Evolutionary conservation across 73 alveolate genomes (phyloP).

Genomic region (Tetrahymena malaccensis): DNA sequence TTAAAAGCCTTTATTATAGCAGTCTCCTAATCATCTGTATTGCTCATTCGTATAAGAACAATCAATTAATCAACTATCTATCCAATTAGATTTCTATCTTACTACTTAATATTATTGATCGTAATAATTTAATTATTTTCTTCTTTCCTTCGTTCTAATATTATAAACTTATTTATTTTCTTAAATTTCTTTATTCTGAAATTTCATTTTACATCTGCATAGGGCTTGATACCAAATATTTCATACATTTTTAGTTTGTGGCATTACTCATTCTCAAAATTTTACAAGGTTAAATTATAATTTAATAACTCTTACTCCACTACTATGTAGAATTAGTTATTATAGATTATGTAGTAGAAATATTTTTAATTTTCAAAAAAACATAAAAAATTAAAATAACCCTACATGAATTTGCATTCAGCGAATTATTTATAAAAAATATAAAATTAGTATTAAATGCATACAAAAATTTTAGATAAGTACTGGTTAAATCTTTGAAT

Average conservation of each 20-base stretch:
- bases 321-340: background rate
- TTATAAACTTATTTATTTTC: background rate
- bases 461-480: too few species aligned
- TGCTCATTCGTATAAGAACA: background rate
- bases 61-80: background rate
- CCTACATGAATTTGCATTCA: too few species aligned
- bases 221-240: background rate
- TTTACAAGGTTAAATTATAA: background rate
- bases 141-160: background rate
- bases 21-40: background rate
- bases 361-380: too few species aligned
- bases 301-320: background rate
- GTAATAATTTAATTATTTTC: background rate
- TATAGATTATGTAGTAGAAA: background rate
- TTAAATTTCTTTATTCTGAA: background rate
- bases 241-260: background rate
- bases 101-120: background rate
- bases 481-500: background rate
- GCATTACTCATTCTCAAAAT: background rate
- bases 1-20: background rate
- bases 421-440: too few species aligned
- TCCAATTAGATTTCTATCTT: background rate
- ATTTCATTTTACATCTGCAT: background rate
- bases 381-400: too few species aligned
- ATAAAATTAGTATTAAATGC: too few species aligned